Conservation (phyloP, 2,329 filamentous ascomycete species). For the Penicillium aurantiogriseum region DNA sequence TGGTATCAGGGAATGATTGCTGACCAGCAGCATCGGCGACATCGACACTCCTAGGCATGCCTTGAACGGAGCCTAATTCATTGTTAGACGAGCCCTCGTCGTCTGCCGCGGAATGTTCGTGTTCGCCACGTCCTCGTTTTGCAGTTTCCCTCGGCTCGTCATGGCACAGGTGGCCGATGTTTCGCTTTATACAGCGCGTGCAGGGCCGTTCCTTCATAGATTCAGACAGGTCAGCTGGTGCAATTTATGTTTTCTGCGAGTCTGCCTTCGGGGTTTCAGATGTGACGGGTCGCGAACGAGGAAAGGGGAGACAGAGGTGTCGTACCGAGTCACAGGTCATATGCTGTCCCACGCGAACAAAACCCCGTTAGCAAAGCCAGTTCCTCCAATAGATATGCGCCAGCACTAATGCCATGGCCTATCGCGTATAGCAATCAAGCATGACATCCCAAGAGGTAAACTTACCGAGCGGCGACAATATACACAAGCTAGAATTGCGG, state of each 20-base stretch:
- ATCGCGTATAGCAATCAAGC: conserved; percentile 24
- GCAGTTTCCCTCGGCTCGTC: conserved; percentile 89
- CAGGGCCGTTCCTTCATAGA: conserved; percentile 81
- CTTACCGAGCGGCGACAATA: conserved; percentile 89
- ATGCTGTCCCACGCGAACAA: conserved; percentile 61
- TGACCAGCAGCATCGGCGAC: conserved; percentile 55
- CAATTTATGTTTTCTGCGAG: conserved; percentile 6
- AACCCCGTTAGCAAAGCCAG: conserved; percentile 48
- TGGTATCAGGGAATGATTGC: conserved; percentile 42
- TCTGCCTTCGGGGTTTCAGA: conserved; percentile 26
- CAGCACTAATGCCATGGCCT: not conserved
- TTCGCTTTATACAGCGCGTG: conserved; percentile 95
- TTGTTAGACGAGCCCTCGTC: conserved; percentile 54
- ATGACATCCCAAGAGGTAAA: conserved; percentile 28
- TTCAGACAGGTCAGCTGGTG: conserved; percentile 21
- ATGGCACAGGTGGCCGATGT: conserved; percentile 97
- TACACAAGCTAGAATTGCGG: conserved; percentile 67
- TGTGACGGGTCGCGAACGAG: conserved; percentile 16
- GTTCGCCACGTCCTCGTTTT: conserved; percentile 73
- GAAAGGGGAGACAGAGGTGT: conserved; percentile 19
- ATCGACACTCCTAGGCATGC: conserved; percentile 55
- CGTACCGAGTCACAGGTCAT: conserved; percentile 91
- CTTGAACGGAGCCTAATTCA: conserved; percentile 46
- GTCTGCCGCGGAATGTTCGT: conserved; percentile 57
- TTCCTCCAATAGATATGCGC: conserved; percentile 15